These are phyloP conservation scores for Speleostelium caveatum DNA, from an alignment of 78 protist genomes.

Conservation along the genomic window DNA sequence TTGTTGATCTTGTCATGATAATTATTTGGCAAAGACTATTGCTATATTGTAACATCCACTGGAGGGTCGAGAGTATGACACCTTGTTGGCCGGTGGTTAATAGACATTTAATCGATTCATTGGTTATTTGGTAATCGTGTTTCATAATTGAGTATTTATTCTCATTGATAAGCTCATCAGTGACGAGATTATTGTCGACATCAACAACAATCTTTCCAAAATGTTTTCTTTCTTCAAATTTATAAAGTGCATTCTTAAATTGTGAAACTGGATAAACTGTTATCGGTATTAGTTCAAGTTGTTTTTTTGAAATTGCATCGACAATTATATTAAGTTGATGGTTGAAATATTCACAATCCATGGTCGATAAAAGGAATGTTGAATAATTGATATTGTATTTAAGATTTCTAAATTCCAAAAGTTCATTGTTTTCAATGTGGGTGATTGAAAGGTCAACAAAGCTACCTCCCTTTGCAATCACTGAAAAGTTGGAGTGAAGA, in stretches of 20 bases:
- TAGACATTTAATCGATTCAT: background rate
- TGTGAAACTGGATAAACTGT: background rate
- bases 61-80: background rate
- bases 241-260: slow-evolving; percentile 6
- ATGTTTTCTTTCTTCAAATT: slow-evolving; percentile 8
- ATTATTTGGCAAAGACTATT: background rate
- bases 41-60: background rate
- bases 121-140: background rate
- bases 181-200: background rate
- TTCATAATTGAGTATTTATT: background rate
- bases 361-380: background rate
- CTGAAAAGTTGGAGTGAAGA: background rate
- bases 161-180: background rate
- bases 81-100: slow-evolving; percentile 15
- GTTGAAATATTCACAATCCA: background rate
- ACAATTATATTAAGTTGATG: background rate
- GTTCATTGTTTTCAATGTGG: slow-evolving; percentile 6
- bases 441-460: slow-evolving; percentile 48
- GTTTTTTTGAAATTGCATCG: background rate
- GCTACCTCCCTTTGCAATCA: slow-evolving; percentile 28
- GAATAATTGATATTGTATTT: background rate
- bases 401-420: too few relatives aligned
- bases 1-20: slow-evolving; percentile 11
- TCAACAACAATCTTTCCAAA: slow-evolving; percentile 2
- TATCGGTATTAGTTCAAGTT: background rate